Evolutionary conservation across 352 stramenopile species (phyloP).

Genomic region (Thalassiosira mediterranea): DNA sequence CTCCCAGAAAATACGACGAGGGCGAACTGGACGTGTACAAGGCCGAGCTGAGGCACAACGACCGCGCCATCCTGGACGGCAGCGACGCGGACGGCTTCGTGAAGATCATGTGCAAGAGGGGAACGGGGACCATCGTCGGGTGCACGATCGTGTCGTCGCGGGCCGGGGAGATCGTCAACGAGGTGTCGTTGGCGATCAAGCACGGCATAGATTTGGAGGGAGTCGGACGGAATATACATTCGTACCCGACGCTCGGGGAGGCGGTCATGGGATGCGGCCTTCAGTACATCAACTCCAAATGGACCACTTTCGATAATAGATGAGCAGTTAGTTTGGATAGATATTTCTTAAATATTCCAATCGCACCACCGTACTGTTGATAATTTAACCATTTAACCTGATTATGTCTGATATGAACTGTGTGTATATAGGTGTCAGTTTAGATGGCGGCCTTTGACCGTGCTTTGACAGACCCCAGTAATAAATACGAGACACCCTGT

Average conservation of each 20-base stretch:
- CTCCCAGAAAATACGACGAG: conserved; percentile 14
- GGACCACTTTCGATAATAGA: conserved; percentile 31
- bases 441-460: too few species aligned
- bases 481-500: too few species aligned
- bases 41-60: conserved; percentile 78
- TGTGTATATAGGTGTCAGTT: too few species aligned
- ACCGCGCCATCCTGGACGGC: conserved; percentile 86
- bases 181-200: conserved; percentile 87
- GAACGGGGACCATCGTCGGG: conserved; percentile 85
- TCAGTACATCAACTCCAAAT: conserved; percentile 77
- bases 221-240: conserved; percentile 86
- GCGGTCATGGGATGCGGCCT: conserved; percentile 77
- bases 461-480: too few species aligned
- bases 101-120: conserved; percentile 84
- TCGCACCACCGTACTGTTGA: too few species aligned
- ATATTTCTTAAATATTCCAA: not conserved
- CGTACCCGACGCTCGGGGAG: conserved; percentile 86
- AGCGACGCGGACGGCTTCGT: conserved; percentile 81
- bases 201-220: conserved; percentile 81
- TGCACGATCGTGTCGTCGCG: conserved; percentile 85
- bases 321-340: not conserved
- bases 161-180: conserved; percentile 88
- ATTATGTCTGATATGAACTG: too few species aligned
- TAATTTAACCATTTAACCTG: too few species aligned
- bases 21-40: conserved; percentile 73